These are phyloP conservation scores for Populus hybrid DNA, from an alignment of 441 rosid species.

Conservation along the genomic window DNA sequence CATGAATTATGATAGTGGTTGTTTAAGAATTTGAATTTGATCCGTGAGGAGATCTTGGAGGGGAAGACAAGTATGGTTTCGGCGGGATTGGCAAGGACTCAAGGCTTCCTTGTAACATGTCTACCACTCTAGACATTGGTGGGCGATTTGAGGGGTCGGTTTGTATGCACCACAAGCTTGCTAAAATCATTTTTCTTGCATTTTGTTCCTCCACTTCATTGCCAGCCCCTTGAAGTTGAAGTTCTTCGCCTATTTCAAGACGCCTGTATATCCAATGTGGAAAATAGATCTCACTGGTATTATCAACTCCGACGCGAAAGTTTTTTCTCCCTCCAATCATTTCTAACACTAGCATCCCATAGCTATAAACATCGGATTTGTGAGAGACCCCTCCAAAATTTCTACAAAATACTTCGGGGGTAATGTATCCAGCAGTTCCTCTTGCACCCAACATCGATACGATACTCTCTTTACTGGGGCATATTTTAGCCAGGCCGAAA, in stretches of 20 bases:
- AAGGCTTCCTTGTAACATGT: slow-evolving; percentile 20
- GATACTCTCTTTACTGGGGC: not conserved
- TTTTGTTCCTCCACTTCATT: slow-evolving; percentile 14
- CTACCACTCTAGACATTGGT: slow-evolving; percentile 22
- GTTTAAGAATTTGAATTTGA: not conserved
- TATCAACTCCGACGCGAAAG: not conserved
- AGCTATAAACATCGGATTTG: slow-evolving; percentile 32
- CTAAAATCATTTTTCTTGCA: slow-evolving; percentile 20
- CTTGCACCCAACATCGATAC: not conserved
- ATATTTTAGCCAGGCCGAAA: slow-evolving; percentile 26
- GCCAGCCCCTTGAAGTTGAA: not conserved
- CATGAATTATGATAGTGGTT: no score
- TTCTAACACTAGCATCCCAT: slow-evolving; percentile 28
- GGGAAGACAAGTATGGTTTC: slow-evolving; percentile 11
- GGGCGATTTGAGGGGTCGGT: slow-evolving; percentile 23
- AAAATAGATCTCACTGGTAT: slow-evolving; percentile 11
- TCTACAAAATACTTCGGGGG: slow-evolving; percentile 20
- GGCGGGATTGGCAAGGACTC: slow-evolving; percentile 22
- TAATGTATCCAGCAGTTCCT: slow-evolving; percentile 20
- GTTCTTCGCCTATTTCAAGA: slow-evolving; percentile 13
- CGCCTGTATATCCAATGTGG: slow-evolving; percentile 9
- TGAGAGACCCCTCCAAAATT: slow-evolving; percentile 22
- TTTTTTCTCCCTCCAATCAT: not conserved
- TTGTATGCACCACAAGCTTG: slow-evolving; percentile 35
- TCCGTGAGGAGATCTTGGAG: not conserved